Percentiles rank a stretch among this genome's conserved stretches.
phyloP scores from a whole-genome alignment of 2,329 filamentous ascomycete genomes.

The Alternaria alternata region DNA sequence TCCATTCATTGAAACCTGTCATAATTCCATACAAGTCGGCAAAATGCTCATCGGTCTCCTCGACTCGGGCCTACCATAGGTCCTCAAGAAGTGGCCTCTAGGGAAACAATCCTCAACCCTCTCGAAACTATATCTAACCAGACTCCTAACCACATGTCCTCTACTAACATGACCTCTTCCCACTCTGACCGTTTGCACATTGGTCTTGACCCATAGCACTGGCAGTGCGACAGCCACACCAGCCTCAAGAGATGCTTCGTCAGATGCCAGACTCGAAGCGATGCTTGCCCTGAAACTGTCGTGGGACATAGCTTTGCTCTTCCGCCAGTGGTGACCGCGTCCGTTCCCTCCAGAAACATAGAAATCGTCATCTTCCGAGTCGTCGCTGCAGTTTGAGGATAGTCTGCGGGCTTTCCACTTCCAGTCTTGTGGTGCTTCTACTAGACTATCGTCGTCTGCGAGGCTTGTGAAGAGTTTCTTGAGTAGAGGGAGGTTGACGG shows the following conservation, averaged over 20 bases:
- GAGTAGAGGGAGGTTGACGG: constrained; percentile 45
- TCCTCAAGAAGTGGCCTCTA: constrained; percentile 8
- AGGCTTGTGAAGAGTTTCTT: constrained; percentile 41
- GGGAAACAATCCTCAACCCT: constrained; percentile 13
- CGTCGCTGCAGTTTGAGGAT: not conserved
- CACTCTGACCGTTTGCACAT: constrained; percentile 9
- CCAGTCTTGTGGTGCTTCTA: not conserved
- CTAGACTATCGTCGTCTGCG: not conserved
- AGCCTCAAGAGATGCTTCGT: constrained; percentile 7
- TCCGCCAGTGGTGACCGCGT: not conserved
- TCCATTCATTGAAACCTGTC: not conserved
- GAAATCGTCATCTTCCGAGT: constrained; percentile 1
- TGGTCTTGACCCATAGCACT: constrained; percentile 6
- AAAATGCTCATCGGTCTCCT: constrained; percentile 1
- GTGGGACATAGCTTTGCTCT: constrained; percentile 2
- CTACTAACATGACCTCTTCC: constrained; percentile 11
- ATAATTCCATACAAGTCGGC: constrained; percentile 5
- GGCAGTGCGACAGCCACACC: constrained; percentile 13
- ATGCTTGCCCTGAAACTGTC: not conserved
- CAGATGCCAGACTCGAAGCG: constrained; percentile 5
- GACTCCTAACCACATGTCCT: constrained; percentile 9
- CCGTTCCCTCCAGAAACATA: constrained; percentile 2
- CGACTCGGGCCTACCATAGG: constrained; percentile 5
- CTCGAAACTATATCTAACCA: constrained; percentile 11
- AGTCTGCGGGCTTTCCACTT: not conserved